A percentile compares a stretch with the other conserved stretches of the same genome.
Evolutionary conservation across 805 yeast genomes (phyloP).

Genomic region (Spathaspora arborariae): DNA sequence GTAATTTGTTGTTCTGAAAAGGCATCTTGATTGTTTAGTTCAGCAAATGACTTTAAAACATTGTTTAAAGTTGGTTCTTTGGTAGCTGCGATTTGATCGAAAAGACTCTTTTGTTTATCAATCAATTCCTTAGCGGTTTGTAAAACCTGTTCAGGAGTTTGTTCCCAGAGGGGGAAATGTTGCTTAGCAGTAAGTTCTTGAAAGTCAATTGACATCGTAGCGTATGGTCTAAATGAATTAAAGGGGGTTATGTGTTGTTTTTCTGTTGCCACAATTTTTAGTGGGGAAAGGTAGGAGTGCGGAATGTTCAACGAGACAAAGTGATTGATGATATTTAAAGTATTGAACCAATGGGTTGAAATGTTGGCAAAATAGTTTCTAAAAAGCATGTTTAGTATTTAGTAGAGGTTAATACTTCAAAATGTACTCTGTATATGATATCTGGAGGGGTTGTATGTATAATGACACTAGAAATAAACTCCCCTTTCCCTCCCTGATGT

Average conservation of each 20-base stretch:
- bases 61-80: constrained; percentile 52
- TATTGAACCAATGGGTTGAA: not conserved
- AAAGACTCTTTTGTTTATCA: constrained; percentile 38
- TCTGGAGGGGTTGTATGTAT: too few relatives aligned
- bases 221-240: not conserved
- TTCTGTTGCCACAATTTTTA: not conserved
- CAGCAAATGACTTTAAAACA: constrained; percentile 51
- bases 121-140: constrained; percentile 43
- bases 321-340: too few relatives aligned
- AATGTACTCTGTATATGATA: too few relatives aligned
- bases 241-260: not conserved
- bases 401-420: too few relatives aligned
- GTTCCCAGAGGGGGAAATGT: constrained; percentile 51
- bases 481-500: too few relatives aligned
- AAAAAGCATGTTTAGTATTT: too few relatives aligned
- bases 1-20: constrained; percentile 49
- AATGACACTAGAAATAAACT: too few relatives aligned
- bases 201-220: constrained; percentile 13
- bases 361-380: not conserved
- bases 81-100: constrained; percentile 50
- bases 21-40: constrained; percentile 46
- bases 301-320: not conserved
- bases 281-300: not conserved
- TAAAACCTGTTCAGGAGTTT: constrained; percentile 48
- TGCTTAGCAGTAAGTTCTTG: constrained; percentile 6